Evolutionary conservation across 1,139 yeast species (phyloP).

Genomic region (Zygoascus hellenicus): DNA sequence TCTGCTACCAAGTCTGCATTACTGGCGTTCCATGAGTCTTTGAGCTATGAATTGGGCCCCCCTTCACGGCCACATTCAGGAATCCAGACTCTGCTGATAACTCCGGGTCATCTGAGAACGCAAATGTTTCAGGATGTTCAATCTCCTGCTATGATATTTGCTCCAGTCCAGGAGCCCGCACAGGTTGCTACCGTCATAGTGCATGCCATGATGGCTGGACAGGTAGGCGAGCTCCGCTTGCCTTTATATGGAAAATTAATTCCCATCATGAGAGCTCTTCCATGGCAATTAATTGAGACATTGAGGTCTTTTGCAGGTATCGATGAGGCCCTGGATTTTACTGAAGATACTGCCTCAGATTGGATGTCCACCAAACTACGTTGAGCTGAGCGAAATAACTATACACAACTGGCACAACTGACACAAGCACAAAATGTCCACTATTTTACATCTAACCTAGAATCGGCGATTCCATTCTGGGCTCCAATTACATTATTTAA

Average conservation of each 20-base stretch:
- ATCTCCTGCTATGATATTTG: slow-evolving; percentile 68
- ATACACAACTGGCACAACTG: too few species aligned
- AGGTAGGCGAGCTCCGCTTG: slow-evolving; percentile 59
- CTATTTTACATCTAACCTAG: too few species aligned
- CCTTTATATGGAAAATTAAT: slow-evolving; percentile 73
- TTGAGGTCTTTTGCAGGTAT: slow-evolving; percentile 55
- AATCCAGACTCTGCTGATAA: slow-evolving; percentile 65
- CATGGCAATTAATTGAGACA: slow-evolving; percentile 61
- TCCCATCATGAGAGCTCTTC: slow-evolving; percentile 64
- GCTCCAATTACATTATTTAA: too few species aligned
- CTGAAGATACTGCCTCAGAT: too few species aligned
- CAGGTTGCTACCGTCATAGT: slow-evolving; percentile 57
- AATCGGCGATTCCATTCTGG: too few species aligned
- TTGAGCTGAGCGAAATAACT: too few species aligned
- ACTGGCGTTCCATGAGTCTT: slow-evolving; percentile 75
- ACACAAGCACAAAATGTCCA: too few species aligned
- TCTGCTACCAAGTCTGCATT: slow-evolving; percentile 89
- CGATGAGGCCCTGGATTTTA: slow-evolving; percentile 37
- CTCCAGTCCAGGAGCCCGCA: slow-evolving; percentile 72
- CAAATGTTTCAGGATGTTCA: slow-evolving; percentile 61
- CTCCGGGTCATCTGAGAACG: slow-evolving; percentile 84
- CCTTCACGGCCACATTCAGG: slow-evolving; percentile 33
- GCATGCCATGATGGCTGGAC: slow-evolving; percentile 53
- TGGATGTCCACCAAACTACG: too few species aligned
- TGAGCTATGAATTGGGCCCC: slow-evolving; percentile 60